A percentile compares a stretch with the other conserved stretches of the same genome.
Evolutionary conservation across 2,329 filamentous ascomycete species (phyloP).

Genomic region (Plectosphaerella cucumerina): DNA sequence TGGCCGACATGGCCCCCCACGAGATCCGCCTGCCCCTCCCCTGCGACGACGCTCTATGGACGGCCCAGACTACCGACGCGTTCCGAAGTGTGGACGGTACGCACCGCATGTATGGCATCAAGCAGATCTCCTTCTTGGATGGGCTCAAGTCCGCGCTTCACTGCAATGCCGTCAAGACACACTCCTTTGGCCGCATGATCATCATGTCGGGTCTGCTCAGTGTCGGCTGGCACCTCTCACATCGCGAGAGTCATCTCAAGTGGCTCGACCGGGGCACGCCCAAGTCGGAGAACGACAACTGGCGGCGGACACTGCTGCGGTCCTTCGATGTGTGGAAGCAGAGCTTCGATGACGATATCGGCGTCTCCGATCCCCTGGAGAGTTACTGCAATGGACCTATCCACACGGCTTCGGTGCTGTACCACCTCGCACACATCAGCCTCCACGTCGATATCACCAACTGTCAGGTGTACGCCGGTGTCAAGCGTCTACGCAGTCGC

Average conservation of each 20-base stretch:
- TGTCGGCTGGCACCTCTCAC: conserved; percentile 87
- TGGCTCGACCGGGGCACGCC: conserved; percentile 66
- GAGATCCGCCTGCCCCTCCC: conserved; percentile 83
- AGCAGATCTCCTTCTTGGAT: conserved; percentile 76
- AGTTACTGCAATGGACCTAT: conserved; percentile 55
- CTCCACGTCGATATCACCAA: conserved; percentile 87
- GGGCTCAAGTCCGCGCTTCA: conserved; percentile 81
- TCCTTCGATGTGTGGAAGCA: conserved; percentile 86
- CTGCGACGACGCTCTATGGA: conserved; percentile 85
- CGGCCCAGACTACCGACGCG: conserved; percentile 70
- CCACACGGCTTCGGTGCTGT: conserved; percentile 74
- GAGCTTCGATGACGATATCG: conserved; percentile 72
- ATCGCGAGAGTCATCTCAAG: conserved; percentile 78
- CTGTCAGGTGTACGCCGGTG: conserved; percentile 83
- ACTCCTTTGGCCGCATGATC: conserved; percentile 84
- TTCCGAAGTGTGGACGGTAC: conserved; percentile 74
- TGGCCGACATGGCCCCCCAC: conserved; percentile 85
- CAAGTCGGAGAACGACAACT: conserved; percentile 63
- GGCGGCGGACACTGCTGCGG: conserved; percentile 70
- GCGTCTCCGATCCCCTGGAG: conserved; percentile 25
- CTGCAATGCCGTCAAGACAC: conserved; percentile 75
- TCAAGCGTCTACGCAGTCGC: conserved; percentile 70
- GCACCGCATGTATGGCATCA: conserved; percentile 73
- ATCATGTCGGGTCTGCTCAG: conserved; percentile 88
- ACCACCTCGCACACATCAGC: conserved; percentile 84